These are phyloP conservation scores for Tylopilus balloui DNA, from an alignment of 768 basidiomycete species.

Conservation along the genomic window DNA sequence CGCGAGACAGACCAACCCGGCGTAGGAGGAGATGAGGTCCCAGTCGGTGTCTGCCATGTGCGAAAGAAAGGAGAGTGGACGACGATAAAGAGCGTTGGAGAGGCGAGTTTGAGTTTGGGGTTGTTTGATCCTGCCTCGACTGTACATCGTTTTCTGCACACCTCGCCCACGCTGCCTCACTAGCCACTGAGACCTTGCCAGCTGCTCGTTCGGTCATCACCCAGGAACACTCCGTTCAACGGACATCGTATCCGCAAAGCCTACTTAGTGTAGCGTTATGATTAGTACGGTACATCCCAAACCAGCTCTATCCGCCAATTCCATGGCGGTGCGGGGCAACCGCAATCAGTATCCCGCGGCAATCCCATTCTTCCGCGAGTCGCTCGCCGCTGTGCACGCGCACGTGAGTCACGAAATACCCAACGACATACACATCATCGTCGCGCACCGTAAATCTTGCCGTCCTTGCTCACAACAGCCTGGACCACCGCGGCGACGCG, in stretches of 20 bases:
- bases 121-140: conserved; percentile 15
- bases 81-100: background rate
- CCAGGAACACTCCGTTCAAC: background rate
- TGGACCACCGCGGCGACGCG: conserved; percentile 77
- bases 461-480: conserved; percentile 48
- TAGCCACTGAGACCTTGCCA: too few species aligned
- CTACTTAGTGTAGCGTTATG: background rate
- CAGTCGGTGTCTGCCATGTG: conserved; percentile 38
- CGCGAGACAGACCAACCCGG: conserved; percentile 63
- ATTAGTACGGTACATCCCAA: background rate
- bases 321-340: background rate
- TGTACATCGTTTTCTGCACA: background rate
- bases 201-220: too few species aligned
- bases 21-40: conserved; percentile 64
- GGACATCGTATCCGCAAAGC: background rate
- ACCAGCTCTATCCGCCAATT: background rate
- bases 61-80: conserved; percentile 1
- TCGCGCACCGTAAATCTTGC: conserved; percentile 58
- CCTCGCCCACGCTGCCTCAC: background rate
- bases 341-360: conserved; percentile 64
- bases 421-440: background rate
- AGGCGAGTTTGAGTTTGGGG: conserved; percentile 7
- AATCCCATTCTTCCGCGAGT: conserved; percentile 90
- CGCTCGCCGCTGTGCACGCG: conserved; percentile 63
- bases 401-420: background rate